Conservation (phyloP, 805 yeast species). For the Candida silvicultrix region DNA sequence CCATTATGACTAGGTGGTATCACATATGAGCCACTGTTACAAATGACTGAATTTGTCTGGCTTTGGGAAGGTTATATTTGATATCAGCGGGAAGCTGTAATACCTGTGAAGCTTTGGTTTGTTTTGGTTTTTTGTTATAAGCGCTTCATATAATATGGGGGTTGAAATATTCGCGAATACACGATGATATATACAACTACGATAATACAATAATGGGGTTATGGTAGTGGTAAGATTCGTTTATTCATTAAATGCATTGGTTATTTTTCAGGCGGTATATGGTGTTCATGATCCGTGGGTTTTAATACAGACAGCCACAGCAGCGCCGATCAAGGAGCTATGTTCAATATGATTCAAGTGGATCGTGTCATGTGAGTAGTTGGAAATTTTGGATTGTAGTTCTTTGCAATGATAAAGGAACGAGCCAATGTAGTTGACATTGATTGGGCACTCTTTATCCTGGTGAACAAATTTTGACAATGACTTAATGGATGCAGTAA, state of each 20-base stretch:
- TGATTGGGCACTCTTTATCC: slow-evolving; percentile 8
- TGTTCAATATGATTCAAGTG: slow-evolving; percentile 35
- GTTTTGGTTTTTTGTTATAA: neutral
- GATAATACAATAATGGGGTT: too few species aligned
- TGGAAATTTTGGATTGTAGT: slow-evolving; percentile 23
- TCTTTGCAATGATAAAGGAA: slow-evolving; percentile 37
- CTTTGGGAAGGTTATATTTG: too few species aligned
- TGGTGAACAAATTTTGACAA: slow-evolving; percentile 4
- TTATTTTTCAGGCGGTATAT: too few species aligned
- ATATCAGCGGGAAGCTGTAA: too few species aligned
- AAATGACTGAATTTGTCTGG: too few species aligned
- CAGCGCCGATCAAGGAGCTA: slow-evolving; percentile 48
- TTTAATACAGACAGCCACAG: slow-evolving; percentile 35
- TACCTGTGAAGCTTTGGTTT: too few species aligned
- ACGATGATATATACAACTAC: too few species aligned
- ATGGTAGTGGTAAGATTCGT: too few species aligned
- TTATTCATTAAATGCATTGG: too few species aligned
- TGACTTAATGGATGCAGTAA: slow-evolving; percentile 8
- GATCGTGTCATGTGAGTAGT: slow-evolving; percentile 26
- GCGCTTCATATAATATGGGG: neutral
- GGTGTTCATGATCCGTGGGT: neutral
- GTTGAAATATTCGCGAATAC: neutral
- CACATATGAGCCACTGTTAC: neutral
- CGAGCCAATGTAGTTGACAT: slow-evolving; percentile 46
- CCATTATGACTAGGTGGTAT: slow-evolving; percentile 25